Evolutionary conservation across 129 eudicot genomes (phyloP).

Genomic region (Kitagawia praeruptora): DNA sequence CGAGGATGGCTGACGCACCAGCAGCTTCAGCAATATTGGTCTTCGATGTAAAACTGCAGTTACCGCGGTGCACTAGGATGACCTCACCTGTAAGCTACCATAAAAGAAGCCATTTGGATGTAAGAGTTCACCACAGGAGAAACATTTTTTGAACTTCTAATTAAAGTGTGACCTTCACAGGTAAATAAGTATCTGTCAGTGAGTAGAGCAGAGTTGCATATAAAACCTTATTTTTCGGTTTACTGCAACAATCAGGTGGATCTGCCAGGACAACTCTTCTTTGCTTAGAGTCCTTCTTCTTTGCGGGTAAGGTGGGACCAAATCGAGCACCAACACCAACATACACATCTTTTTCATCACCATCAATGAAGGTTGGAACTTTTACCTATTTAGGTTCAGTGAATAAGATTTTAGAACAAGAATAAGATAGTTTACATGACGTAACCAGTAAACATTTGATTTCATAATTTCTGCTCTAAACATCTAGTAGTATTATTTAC

Average conservation of each 20-base stretch:
- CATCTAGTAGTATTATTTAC: neutral
- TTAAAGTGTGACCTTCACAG: neutral
- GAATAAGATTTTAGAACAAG: slow-evolving; percentile 1
- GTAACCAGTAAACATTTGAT: neutral
- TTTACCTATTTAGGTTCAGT: slow-evolving; percentile 51
- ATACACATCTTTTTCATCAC: slow-evolving; percentile 45
- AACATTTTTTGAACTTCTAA: neutral
- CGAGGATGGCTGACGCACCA: slow-evolving; percentile 86
- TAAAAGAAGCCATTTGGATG: slow-evolving; percentile 29
- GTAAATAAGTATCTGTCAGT: neutral
- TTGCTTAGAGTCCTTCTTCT: slow-evolving; percentile 75
- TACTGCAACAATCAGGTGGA: slow-evolving; percentile 93
- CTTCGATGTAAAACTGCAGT: slow-evolving; percentile 88
- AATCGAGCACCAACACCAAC: slow-evolving; percentile 99
- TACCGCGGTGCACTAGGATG: slow-evolving; percentile 92
- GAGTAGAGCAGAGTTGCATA: neutral
- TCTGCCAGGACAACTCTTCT: slow-evolving; percentile 74
- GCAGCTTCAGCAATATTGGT: slow-evolving; percentile 92
- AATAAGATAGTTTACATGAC: neutral
- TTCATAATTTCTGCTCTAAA: neutral
- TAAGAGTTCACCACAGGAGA: neutral
- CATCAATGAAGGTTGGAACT: slow-evolving; percentile 74
- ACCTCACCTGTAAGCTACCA: slow-evolving; percentile 86
- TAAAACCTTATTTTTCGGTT: slow-evolving; percentile 69
- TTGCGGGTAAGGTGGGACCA: slow-evolving; percentile 88